phyloP scores from a whole-genome alignment of 2,329 filamentous ascomycete genomes.

The Didymella exigua region DNA sequence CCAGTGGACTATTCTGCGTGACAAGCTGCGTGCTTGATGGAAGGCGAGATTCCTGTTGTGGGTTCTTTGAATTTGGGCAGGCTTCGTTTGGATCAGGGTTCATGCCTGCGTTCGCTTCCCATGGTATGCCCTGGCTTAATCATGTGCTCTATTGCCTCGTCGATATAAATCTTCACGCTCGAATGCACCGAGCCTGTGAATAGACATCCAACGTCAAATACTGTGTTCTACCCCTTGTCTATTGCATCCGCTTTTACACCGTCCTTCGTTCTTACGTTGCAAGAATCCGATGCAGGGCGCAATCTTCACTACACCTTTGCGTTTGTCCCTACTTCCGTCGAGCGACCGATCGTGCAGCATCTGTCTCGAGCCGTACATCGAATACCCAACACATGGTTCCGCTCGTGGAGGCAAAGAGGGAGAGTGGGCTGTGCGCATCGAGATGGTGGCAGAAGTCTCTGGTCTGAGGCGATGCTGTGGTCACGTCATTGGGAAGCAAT shows the following conservation, averaged over 20 bases:
- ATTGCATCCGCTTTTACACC: background rate
- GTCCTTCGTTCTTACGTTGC: background rate
- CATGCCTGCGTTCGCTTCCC: background rate
- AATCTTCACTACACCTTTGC: conserved; percentile 6
- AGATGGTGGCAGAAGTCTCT: background rate
- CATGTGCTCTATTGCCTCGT: background rate
- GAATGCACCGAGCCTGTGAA: background rate
- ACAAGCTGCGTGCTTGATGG: background rate
- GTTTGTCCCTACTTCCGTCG: background rate
- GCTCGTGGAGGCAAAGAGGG: background rate
- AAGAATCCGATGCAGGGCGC: background rate
- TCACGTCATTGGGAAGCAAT: conserved; percentile 6
- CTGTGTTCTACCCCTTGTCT: background rate
- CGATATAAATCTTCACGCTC: background rate
- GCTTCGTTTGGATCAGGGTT: background rate
- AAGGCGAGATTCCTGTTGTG: background rate
- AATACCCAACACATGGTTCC: background rate
- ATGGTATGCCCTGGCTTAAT: background rate
- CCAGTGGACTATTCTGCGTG: background rate
- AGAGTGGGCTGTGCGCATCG: conserved; percentile 14
- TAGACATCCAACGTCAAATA: background rate
- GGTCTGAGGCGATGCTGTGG: conserved; percentile 7
- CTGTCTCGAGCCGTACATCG: conserved; percentile 8
- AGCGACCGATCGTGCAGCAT: conserved; percentile 6
- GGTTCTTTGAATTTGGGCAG: background rate